Conservation (phyloP, 306 rosid species). For the Cucurbita maxima region DNA sequence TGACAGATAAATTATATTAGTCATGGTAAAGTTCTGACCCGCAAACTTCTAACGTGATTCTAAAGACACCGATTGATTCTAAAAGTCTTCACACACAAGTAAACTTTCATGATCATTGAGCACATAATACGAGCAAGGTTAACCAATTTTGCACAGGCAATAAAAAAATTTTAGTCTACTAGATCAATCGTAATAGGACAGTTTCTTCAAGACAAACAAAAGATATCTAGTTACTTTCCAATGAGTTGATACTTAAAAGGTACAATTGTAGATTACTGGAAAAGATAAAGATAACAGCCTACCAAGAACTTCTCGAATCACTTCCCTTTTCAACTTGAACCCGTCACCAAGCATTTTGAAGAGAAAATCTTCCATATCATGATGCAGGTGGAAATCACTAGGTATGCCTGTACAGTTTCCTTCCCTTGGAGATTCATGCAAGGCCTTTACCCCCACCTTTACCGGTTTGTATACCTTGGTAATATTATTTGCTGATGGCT, state of each 20-base stretch:
- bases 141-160: not conserved
- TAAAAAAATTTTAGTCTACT: not conserved
- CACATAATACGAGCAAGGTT: not conserved
- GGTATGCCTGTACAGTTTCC: constrained; percentile 13
- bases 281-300: constrained; percentile 7
- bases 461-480: constrained; percentile 20
- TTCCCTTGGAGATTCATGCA: constrained; percentile 36
- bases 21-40: not conserved
- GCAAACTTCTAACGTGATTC: not conserved
- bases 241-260: not conserved
- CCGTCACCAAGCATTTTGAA: constrained; percentile 73
- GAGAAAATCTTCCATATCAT: constrained; percentile 64
- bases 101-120: not conserved
- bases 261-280: not conserved
- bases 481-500: constrained; percentile 23
- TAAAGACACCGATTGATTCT: not conserved
- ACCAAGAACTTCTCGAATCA: constrained; percentile 69
- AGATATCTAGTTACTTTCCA: not conserved
- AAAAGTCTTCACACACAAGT: not conserved
- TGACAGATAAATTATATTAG: not conserved
- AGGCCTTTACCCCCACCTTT: constrained; percentile 31
- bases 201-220: not conserved
- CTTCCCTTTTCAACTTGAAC: constrained; percentile 46
- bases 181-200: not conserved
- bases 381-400: constrained; percentile 24